Evolutionary conservation across 2,329 filamentous ascomycete genomes (phyloP).

Genomic region (Colletotrichum somersetense): DNA sequence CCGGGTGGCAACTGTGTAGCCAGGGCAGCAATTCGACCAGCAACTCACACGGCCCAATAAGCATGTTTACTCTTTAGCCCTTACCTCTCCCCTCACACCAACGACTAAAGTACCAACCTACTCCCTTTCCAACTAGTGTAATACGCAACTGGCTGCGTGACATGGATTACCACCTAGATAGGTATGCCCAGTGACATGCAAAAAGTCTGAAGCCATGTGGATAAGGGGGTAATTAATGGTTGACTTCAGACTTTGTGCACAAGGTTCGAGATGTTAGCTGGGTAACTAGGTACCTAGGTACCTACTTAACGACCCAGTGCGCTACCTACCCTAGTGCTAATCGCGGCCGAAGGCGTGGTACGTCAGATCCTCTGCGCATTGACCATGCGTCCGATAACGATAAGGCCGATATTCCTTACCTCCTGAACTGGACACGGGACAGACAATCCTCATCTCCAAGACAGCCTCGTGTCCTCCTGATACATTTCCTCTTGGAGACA

Average conservation of each 20-base stretch:
- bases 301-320: too few species aligned
- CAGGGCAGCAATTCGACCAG: background rate
- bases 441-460: conserved; percentile 19
- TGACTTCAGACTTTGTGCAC: background rate
- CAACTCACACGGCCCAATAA: background rate
- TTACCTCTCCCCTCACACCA: background rate
- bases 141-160: background rate
- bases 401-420: conserved; percentile 31
- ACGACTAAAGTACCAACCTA: background rate
- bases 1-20: background rate
- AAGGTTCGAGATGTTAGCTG: background rate
- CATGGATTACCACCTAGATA: background rate
- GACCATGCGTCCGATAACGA: conserved; percentile 34
- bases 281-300: too few species aligned
- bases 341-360: background rate
- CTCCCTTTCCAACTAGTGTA: background rate
- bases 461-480: conserved; percentile 9
- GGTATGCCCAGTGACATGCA: background rate
- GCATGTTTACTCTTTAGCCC: background rate
- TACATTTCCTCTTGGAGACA: conserved; percentile 3
- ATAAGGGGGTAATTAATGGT: too few species aligned
- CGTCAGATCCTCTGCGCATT: conserved; percentile 5
- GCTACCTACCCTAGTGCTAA: background rate
- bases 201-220: background rate
- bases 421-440: conserved; percentile 28